A percentile compares a stretch with the other conserved stretches of the same genome.
These are phyloP conservation scores for Cladosporium sphaerospermum DNA, from an alignment of 2,329 filamentous ascomycete genomes.

Conservation along the genomic window DNA sequence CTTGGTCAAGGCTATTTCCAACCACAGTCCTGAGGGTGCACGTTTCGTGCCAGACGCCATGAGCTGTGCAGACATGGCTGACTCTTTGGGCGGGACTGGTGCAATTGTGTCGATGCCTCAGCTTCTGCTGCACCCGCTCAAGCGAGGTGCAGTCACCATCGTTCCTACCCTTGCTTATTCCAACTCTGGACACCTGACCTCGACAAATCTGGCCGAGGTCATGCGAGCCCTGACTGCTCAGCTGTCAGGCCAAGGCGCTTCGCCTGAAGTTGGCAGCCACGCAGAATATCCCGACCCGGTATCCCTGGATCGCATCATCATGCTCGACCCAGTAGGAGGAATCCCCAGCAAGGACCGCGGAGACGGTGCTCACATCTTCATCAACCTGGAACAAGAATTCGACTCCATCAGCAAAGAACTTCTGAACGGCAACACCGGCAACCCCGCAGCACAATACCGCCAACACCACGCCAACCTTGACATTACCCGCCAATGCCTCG, in stretches of 20 bases:
- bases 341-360: constrained; percentile 61
- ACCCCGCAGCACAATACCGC: constrained; percentile 23
- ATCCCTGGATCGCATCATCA: constrained; percentile 74
- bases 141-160: constrained; percentile 63
- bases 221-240: constrained; percentile 71
- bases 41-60: constrained; percentile 59
- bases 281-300: constrained; percentile 31
- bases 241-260: constrained; percentile 57
- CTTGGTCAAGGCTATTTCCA: constrained; percentile 68
- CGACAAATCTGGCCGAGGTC: constrained; percentile 55
- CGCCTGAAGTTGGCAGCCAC: constrained; percentile 20
- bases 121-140: constrained; percentile 59
- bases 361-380: constrained; percentile 69
- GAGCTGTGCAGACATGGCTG: constrained; percentile 22
- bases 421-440: neutral
- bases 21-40: constrained; percentile 60
- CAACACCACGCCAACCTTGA: constrained; percentile 65
- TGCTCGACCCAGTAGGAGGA: constrained; percentile 81
- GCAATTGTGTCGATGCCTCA: constrained; percentile 39
- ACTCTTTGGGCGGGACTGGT: constrained; percentile 16
- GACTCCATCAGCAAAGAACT: constrained; percentile 56
- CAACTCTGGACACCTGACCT: constrained; percentile 43
- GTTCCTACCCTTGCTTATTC: constrained; percentile 58
- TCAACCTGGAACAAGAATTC: constrained; percentile 92
- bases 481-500: constrained; percentile 63